Evolutionary conservation across 257 asterid species (phyloP).

Genomic region (Solanum neorickii): DNA sequence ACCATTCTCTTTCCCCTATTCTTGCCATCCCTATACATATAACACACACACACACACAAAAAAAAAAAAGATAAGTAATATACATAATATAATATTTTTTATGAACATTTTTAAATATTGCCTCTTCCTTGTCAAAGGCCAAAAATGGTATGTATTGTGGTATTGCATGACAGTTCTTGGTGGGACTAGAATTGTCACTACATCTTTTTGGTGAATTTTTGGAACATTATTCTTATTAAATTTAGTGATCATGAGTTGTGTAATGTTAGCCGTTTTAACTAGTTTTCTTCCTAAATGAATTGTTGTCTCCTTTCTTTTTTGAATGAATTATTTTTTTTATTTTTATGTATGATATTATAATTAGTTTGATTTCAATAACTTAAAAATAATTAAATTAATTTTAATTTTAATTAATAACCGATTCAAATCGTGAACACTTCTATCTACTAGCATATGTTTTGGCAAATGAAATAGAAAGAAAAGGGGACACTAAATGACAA

Average conservation of each 20-base stretch:
- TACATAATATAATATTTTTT: neutral
- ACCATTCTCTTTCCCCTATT: constrained; percentile 75
- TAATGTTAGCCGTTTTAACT: neutral
- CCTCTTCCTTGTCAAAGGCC: too few relatives aligned
- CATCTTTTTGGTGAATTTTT: too few relatives aligned
- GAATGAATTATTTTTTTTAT: too few relatives aligned
- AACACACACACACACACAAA: neutral
- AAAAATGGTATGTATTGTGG: too few relatives aligned
- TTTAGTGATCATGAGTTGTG: neutral
- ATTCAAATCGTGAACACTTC: too few relatives aligned
- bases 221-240: neutral
- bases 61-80: neutral
- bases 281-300: neutral
- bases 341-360: too few relatives aligned
- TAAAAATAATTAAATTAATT: too few relatives aligned
- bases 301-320: neutral
- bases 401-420: too few relatives aligned
- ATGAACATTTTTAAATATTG: neutral
- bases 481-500: neutral
- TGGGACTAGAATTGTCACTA: neutral
- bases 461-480: neutral
- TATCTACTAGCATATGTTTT: neutral
- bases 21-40: constrained; percentile 50
- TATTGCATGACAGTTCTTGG: too few relatives aligned
- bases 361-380: neutral